These are phyloP conservation scores for Phoenix roebelenii DNA, from an alignment of 176 grass and related monocot genomes.

Conservation along the genomic window DNA sequence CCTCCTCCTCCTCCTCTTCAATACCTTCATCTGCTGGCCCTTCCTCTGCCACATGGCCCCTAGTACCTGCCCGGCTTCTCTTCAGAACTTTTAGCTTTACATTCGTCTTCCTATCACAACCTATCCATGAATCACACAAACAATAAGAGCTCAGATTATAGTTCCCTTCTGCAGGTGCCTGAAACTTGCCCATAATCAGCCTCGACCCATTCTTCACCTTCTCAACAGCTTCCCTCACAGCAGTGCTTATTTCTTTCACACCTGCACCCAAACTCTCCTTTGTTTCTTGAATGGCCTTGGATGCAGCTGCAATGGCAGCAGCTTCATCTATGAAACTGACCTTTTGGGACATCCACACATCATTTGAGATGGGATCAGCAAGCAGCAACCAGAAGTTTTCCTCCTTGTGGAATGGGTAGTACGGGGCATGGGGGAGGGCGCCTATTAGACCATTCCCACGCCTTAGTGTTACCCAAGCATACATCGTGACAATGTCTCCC, in stretches of 20 bases:
- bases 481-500: conserved; percentile 91
- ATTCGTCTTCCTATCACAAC: conserved; percentile 71
- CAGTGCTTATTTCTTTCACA: conserved; percentile 55
- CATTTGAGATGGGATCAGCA: conserved; percentile 52
- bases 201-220: conserved; percentile 90
- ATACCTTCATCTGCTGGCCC: conserved; percentile 59
- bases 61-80: conserved; percentile 56
- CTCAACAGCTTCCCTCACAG: conserved; percentile 64
- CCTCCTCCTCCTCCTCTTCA: conserved; percentile 91
- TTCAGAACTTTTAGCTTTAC: conserved; percentile 84
- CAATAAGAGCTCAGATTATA: conserved; percentile 66
- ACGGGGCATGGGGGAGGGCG: conserved; percentile 72
- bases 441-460: conserved; percentile 71
- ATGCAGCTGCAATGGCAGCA: conserved; percentile 74
- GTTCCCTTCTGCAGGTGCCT: conserved; percentile 67
- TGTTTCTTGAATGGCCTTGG: conserved; percentile 87
- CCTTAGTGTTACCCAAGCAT: conserved; percentile 76
- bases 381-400: conserved; percentile 98
- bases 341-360: conserved; percentile 93
- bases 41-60: conserved; percentile 60
- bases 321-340: conserved; percentile 86
- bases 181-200: conserved; percentile 96
- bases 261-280: conserved; percentile 72
- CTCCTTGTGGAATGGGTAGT: conserved; percentile 87
- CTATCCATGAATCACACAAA: conserved; percentile 75